phyloP scores from a whole-genome alignment of 2,329 filamentous ascomycete species.

The Aureobasidium sp. region DNA sequence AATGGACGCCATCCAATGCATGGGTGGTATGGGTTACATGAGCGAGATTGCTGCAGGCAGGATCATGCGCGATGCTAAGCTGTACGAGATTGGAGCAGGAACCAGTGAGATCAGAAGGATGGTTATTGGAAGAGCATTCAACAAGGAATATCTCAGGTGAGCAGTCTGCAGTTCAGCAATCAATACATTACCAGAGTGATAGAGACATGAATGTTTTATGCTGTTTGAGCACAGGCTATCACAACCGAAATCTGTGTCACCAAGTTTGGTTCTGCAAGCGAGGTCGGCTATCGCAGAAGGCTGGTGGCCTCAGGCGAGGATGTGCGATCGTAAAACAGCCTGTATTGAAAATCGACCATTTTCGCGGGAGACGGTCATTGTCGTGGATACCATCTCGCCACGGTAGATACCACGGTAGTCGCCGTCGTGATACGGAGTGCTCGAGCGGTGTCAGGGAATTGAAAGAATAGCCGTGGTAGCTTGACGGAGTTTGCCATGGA shows the following conservation, averaged over 20 bases:
- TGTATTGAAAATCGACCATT: not conserved
- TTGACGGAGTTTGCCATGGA: not conserved
- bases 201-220: not conserved
- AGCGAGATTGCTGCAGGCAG: slow-evolving; percentile 90
- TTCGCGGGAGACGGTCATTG: not conserved
- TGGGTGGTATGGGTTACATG: slow-evolving; percentile 66
- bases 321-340: not conserved
- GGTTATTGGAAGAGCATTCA: slow-evolving; percentile 88
- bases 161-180: not conserved
- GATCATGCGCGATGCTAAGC: slow-evolving; percentile 65
- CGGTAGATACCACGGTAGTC: not conserved
- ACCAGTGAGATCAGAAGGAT: slow-evolving; percentile 90
- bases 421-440: not conserved
- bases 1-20: slow-evolving; percentile 80
- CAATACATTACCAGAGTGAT: not conserved
- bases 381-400: too few species aligned
- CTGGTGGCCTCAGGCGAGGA: not conserved
- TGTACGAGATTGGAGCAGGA: slow-evolving; percentile 96
- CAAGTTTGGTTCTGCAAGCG: not conserved
- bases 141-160: slow-evolving; percentile 56
- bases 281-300: not conserved
- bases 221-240: not conserved
- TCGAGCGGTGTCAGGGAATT: not conserved
- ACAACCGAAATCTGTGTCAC: not conserved
- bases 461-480: not conserved